phyloP scores from a whole-genome alignment of 148 eudicot genomes.

The Beta vulgaris region DNA sequence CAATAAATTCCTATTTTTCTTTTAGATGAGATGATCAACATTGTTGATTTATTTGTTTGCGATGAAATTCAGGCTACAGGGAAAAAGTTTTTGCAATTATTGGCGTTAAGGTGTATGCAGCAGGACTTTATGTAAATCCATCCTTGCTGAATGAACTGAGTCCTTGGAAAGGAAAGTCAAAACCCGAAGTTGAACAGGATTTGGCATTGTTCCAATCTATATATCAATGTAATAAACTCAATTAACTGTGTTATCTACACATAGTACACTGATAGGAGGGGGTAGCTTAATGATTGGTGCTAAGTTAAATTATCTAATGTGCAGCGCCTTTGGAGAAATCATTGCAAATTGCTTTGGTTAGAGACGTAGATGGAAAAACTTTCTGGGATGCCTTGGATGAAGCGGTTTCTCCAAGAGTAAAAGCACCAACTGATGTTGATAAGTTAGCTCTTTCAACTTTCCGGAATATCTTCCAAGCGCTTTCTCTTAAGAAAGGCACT shows the following conservation, averaged over 20 bases:
- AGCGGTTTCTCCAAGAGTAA: conserved; percentile 77
- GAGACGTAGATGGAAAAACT: conserved; percentile 92
- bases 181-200: conserved; percentile 47
- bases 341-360: conserved; percentile 72
- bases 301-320: conserved; percentile 24
- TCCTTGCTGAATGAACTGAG: conserved; percentile 48
- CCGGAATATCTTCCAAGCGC: conserved; percentile 58
- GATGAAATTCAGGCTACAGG: conserved; percentile 69
- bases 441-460: conserved; percentile 66
- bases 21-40: neutral
- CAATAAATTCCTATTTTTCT: neutral
- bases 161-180: conserved; percentile 56
- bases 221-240: conserved; percentile 51
- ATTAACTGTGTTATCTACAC: neutral
- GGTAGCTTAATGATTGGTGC: neutral
- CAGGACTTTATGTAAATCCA: conserved; percentile 64
- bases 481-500: conserved; percentile 80
- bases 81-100: conserved; percentile 90
- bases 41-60: neutral
- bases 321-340: conserved; percentile 86
- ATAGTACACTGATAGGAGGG: neutral
- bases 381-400: conserved; percentile 97
- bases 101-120: conserved; percentile 93
- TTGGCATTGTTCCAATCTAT: conserved; percentile 50
- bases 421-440: conserved; percentile 52